phyloP scores from a whole-genome alignment of 1,284 basidiomycete genomes.

The Porogramme epimiltina region DNA sequence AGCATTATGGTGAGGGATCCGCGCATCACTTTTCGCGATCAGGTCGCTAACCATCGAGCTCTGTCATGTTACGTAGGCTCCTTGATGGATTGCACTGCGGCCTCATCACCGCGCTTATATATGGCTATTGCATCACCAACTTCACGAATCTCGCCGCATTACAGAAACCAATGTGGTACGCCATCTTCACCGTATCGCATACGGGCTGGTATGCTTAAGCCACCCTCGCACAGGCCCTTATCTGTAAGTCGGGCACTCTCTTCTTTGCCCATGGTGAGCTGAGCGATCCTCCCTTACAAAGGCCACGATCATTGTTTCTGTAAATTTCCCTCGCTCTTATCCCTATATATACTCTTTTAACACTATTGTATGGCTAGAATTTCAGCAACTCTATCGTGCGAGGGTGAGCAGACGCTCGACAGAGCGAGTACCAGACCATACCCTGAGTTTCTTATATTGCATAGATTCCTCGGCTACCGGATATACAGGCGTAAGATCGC shows the following conservation, averaged over 20 bases:
- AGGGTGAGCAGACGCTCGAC: constrained; percentile 9
- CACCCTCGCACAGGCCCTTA: constrained; percentile 22
- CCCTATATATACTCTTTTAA: neutral
- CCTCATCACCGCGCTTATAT: constrained; percentile 22
- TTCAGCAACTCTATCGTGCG: constrained; percentile 26
- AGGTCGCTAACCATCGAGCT: too few relatives aligned
- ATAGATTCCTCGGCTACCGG: constrained; percentile 23
- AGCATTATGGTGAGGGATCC: too few relatives aligned
- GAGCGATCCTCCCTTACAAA: neutral
- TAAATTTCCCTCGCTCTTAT: neutral
- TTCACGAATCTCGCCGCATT: constrained; percentile 19
- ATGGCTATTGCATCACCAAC: constrained; percentile 24
- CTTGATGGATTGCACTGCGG: constrained; percentile 21
- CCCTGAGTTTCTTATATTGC: neutral
- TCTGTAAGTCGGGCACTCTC: constrained; percentile 16
- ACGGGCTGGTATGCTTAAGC: too few relatives aligned
- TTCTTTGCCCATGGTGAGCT: too few relatives aligned
- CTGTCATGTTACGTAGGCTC: constrained; percentile 10
- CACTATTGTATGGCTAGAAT: constrained; percentile 12
- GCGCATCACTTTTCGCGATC: too few relatives aligned
- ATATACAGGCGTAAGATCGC: constrained; percentile 18
- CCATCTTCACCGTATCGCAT: neutral
- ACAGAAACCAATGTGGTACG: constrained; percentile 21
- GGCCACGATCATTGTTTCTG: constrained; percentile 26
- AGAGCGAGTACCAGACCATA: too few relatives aligned